phyloP scores from a whole-genome alignment of 75 land plant species.

The Pinus albicaulis region DNA sequence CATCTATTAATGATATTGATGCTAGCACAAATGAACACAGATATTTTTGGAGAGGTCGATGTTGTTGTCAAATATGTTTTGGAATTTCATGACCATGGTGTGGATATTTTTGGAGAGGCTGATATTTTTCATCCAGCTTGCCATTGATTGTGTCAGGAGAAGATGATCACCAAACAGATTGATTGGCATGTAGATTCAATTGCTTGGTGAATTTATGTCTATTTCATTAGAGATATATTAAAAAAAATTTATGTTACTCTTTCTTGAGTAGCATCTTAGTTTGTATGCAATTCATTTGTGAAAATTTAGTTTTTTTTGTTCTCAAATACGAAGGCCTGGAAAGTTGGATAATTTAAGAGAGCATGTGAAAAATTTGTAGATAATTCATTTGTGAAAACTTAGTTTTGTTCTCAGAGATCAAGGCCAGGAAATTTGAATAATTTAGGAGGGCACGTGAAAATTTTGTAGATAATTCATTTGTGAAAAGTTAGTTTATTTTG shows the following conservation, averaged over 20 bases:
- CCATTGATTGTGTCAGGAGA: conserved; percentile 76
- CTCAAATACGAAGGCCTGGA: conserved; percentile 74
- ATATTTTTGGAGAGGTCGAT: conserved; percentile 70
- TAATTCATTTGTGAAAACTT: too few species aligned
- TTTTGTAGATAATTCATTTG: too few species aligned
- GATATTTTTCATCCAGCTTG: conserved; percentile 58
- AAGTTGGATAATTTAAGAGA: conserved; percentile 43
- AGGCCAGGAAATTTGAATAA: too few species aligned
- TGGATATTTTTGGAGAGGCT: conserved; percentile 74
- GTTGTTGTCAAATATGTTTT: conserved; percentile 18
- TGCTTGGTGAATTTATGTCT: too few species aligned
- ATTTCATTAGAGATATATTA: too few species aligned
- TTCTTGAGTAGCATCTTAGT: too few species aligned
- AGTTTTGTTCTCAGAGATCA: too few species aligned
- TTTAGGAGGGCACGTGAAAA: too few species aligned
- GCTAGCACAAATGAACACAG: conserved; percentile 62
- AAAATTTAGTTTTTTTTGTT: not conserved
- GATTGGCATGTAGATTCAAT: conserved; percentile 38
- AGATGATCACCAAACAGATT: conserved; percentile 73
- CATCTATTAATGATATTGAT: conserved; percentile 55
- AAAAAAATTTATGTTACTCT: too few species aligned
- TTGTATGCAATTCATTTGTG: too few species aligned
- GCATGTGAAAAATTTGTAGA: conserved; percentile 51
- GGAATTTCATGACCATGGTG: conserved; percentile 43
- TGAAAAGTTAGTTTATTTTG: too few species aligned